Evolutionary conservation across 2,329 filamentous ascomycete genomes (phyloP), one percentile per base, ranked within the genome.

Genomic region (Chlorencoelia australis): DNA sequence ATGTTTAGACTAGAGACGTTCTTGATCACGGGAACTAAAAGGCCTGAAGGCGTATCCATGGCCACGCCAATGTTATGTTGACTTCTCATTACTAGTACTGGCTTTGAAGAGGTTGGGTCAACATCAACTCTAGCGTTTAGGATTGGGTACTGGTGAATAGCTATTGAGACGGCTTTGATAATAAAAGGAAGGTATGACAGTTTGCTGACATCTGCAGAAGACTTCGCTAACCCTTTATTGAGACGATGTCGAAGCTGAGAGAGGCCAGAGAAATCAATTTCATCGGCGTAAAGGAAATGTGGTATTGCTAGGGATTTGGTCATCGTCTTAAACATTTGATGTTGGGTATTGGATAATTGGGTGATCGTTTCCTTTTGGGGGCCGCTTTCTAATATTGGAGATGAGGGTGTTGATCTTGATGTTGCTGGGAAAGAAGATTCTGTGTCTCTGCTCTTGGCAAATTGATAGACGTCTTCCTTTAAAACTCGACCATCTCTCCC

Each of bases 301-400:
- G 91, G 91, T 51, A 95, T 96, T 33, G 63, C 75, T 45, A 98
- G 71, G 2, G 89, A 95, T 40, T 78, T 78, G 10, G 89, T 95
- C 91, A 98, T 98, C 42, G 79, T 73, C 65, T 93, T 95, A 76
- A 94, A 96, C 91, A 98, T 98, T 56, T 86, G 82, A 24, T 74
- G 70, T 63, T 96, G 89, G 10, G 84, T 82, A 24, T 79, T 79
- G 9, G 84, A 84, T 43, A 98, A 67, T 39, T 73, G 66, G 20
- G 80, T 68, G 2, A 68, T 61, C 7, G 77, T 82, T 60, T 96
- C 91, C 36, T 64, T 65, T 58, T 83, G 80, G 30, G 57, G 45
- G 7, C 61, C 50, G 15, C 16, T 45, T 20, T 37, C 36, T 11
- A 49, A 37, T 5, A 42, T 25, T 7, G 46, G 22, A 19, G 45